Base-by-base conservation (phyloP, 768 basidiomycete species). In the Agaricus sinodeliciosus region DNA sequence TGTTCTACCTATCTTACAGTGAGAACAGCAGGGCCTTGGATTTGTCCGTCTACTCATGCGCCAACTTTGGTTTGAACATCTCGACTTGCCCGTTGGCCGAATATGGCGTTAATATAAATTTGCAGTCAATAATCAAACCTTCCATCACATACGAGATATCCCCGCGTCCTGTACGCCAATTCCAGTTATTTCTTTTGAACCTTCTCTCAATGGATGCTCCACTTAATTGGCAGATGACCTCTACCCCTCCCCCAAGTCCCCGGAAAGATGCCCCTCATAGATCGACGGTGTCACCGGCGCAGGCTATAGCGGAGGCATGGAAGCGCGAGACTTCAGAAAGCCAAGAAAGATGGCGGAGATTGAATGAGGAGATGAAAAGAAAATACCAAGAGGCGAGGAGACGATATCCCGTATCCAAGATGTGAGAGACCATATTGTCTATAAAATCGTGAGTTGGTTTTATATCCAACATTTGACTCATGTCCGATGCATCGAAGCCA, bases 251-350 rank as follows among this genome's bases (percentile, higher is more conserved):
- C 58, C 63, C 70, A 46, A 65, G 60, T 51, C 57, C 61, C 52
- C 63, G 66, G 59, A 66, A 69, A 65, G 64, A 62, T 46, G 56
- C 60, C 35, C 60, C 62, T 58, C 63, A 62, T 34, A 58, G 68
- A 40, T 68, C 64, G 49, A 59, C 67, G 53, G 57, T 75, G 59
- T 73, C 81, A 9, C 80, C 81, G 35, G 78, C 80, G 3, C 79
- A 82, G 57, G 75, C 79, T 26, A 87, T 89, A 63, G 82, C 81
- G 34, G 78, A 82, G 39, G 81, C 81, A 49, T 87, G 86, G 86
- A 78, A 74, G 62, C 68, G 71, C 44, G 81, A 85, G 66, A 77
- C 80, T n/a, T 54, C 64, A 12, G 79, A 84, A 65, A 79, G 68
- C 57, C 76, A 84, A 63, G 75, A 78, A 49, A 71, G 67, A 57